These are phyloP conservation scores for Sodiomyces alkalinus DNA, from an alignment of 2,329 filamentous ascomycete genomes.

Conservation along the genomic window DNA sequence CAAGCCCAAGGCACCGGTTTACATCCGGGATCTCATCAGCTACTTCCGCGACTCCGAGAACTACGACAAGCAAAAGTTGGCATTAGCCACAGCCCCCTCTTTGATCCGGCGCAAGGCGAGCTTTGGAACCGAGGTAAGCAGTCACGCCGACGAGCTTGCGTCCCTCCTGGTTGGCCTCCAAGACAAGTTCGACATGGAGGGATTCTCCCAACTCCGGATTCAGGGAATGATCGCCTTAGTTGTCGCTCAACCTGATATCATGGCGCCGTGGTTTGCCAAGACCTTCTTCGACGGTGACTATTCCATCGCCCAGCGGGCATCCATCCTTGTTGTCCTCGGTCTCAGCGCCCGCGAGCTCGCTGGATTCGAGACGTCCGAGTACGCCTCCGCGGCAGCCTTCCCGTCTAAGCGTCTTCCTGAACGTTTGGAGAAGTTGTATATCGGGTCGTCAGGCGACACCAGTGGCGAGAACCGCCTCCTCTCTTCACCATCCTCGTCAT, in stretches of 20 bases:
- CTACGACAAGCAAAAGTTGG: constrained; percentile 72
- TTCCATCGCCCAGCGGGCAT: constrained; percentile 69
- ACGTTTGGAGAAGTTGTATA: constrained; percentile 58
- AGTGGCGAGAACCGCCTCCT: constrained; percentile 8
- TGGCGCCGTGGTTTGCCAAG: constrained; percentile 72
- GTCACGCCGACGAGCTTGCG: constrained; percentile 71
- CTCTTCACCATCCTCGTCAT: constrained; percentile 9
- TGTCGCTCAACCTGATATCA: constrained; percentile 56
- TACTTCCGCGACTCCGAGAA: constrained; percentile 70
- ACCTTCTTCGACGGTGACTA: constrained; percentile 88
- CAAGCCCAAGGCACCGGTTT: constrained; percentile 75
- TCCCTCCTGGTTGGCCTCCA: constrained; percentile 63
- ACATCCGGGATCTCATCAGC: constrained; percentile 69
- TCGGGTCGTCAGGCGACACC: constrained; percentile 13
- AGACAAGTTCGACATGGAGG: constrained; percentile 68
- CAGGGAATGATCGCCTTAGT: constrained; percentile 74
- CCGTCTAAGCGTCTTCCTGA: constrained; percentile 68
- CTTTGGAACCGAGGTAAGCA: constrained; percentile 76
- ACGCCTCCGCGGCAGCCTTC: constrained; percentile 41
- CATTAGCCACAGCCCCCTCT: constrained; percentile 57
- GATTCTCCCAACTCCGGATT: constrained; percentile 60
- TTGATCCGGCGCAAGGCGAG: constrained; percentile 79
- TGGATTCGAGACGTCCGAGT: constrained; percentile 49
- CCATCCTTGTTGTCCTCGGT: constrained; percentile 69
- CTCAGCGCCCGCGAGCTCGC: constrained; percentile 73